Conservation (phyloP, 2,329 filamentous ascomycete species). For the Magnaporthiopsis poae region DNA sequence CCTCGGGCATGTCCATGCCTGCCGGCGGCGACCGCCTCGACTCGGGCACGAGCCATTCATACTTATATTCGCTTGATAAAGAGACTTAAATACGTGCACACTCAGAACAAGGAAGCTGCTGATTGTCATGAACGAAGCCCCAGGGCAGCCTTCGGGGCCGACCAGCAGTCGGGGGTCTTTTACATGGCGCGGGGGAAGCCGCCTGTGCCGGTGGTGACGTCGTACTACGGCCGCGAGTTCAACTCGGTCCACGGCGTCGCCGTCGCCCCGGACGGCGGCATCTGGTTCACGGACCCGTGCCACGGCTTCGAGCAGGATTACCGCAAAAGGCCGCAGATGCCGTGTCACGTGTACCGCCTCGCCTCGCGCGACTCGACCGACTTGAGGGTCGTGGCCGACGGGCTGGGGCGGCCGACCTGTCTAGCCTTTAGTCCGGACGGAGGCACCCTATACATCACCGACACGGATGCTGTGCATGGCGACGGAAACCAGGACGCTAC, state of each 20-base stretch:
- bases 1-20: conserved; percentile 34
- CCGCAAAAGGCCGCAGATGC: conserved; percentile 32
- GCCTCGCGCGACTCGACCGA: conserved; percentile 27
- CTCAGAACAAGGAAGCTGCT: no score
- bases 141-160: conserved; percentile 14
- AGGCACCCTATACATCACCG: conserved; percentile 32
- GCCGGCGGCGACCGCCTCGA: conserved; percentile 58
- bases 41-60: no score
- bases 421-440: conserved; percentile 29
- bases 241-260: conserved; percentile 37
- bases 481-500: conserved; percentile 20
- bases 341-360: conserved; percentile 39
- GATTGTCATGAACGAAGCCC: no score
- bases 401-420: conserved; percentile 33
- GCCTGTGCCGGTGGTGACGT: conserved; percentile 28
- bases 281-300: conserved; percentile 42
- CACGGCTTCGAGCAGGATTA: conserved; percentile 36
- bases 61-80: no score
- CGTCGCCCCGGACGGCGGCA: conserved; percentile 25
- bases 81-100: no score
- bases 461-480: conserved; percentile 23
- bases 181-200: conserved; percentile 24
- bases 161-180: conserved; percentile 26
- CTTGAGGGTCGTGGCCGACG: conserved; percentile 37
- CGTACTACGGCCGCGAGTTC: conserved; percentile 35